Evolutionary conservation across 179 eudicot genomes (phyloP), one percentile per base, ranked within the genome.

Genomic region (Vitellaria paradoxa): DNA sequence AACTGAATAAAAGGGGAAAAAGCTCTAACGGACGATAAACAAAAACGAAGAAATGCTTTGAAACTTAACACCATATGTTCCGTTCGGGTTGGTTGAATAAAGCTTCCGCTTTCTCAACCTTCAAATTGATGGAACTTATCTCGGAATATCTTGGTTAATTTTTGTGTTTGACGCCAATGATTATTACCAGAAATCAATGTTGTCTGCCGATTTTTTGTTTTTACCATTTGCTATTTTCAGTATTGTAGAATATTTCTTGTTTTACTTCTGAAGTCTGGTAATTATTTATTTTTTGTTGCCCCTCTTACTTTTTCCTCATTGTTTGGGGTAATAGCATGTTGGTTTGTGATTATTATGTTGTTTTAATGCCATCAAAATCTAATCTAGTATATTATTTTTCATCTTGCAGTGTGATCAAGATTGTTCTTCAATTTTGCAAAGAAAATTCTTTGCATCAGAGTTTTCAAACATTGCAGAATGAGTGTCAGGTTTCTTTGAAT

Each of bases 371-470:
- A 63, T 66, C 14, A 37, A 57, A 49, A 63, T 42, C 56, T 65
- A 0, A 70, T 80, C 11, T 63, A 17, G 4, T 26, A 11, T 80
- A 3, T 45, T 13, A 30, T 13, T 76, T 76, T 23, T 59, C 45
- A 68, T 75, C 55, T 67, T 92, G 87, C 93, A 96, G 99, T 82
- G 99, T 96, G 82, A 94, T 96, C 76, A 96, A 96, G 88, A 96
- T 94, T 67, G 98, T 96, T 75, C 97, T 93, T 69, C 99, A 95
- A 65, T 95, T 95, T 68, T 95, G 99, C 91, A 95, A 95, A 86
- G 99, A 95, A 76, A 95, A 95, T 70, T 95, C 99, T 40, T 66
- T 95, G 87, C 90, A 90, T 18, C 95, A 95, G 75, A 90, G 98
- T 50, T 95, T 96, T 68, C 99, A 96, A 78, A 91, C 89, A 60